Evolutionary conservation across 805 yeast species (phyloP).

Genomic region (Saturnispora sekii): DNA sequence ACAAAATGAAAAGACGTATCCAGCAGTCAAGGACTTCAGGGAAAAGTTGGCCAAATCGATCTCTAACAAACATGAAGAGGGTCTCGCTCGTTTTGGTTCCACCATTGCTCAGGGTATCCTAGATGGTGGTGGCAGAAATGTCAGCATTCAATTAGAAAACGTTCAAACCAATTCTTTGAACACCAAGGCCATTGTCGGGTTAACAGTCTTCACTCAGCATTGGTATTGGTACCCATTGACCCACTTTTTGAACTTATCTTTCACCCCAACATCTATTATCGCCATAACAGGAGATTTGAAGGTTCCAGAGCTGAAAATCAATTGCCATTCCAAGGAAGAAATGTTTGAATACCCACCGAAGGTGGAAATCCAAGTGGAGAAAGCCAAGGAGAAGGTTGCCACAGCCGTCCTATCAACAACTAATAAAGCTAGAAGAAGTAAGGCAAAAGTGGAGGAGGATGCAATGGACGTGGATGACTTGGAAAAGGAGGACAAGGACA

Average conservation of each 20-base stretch:
- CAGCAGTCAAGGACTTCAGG: slow-evolving; percentile 70
- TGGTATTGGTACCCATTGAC: slow-evolving; percentile 99
- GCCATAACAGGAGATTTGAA: slow-evolving; percentile 81
- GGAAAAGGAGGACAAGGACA: slow-evolving; percentile 33
- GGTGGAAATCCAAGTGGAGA: slow-evolving; percentile 65
- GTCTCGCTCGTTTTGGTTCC: slow-evolving; percentile 95
- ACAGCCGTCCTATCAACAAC: slow-evolving; percentile 95
- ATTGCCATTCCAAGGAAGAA: slow-evolving; percentile 73
- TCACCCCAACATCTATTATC: slow-evolving; percentile 83
- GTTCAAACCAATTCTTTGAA: slow-evolving; percentile 83
- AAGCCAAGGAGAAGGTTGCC: slow-evolving; percentile 79
- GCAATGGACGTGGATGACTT: slow-evolving; percentile 32
- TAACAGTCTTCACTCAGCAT: slow-evolving; percentile 81
- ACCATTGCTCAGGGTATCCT: slow-evolving; percentile 94
- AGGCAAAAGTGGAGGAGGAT: slow-evolving; percentile 37
- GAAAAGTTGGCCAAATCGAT: slow-evolving; percentile 69
- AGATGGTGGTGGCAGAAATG: slow-evolving; percentile 98
- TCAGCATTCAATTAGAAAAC: slow-evolving; percentile 86
- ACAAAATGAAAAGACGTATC: slow-evolving; percentile 73
- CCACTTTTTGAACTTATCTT: slow-evolving; percentile 84
- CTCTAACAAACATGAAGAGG: slow-evolving; percentile 86
- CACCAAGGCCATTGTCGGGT: slow-evolving; percentile 84
- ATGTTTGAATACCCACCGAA: slow-evolving; percentile 86
- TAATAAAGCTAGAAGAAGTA: slow-evolving; percentile 57
- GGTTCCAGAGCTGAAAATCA: slow-evolving; percentile 73